Conservation (phyloP, 306 rosid species). For the Medicago ruthenica region DNA sequence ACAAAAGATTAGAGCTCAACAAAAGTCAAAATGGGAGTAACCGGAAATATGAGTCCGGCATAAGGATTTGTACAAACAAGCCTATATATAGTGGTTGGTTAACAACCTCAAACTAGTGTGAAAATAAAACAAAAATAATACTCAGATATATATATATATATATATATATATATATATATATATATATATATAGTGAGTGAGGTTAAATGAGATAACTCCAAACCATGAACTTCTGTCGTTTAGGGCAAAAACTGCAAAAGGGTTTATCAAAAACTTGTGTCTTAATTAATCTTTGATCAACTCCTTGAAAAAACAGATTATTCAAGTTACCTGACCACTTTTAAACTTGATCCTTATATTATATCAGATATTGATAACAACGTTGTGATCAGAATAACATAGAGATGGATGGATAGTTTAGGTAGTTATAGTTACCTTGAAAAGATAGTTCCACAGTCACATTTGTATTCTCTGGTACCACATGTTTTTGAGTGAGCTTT, state of each 20-base stretch:
- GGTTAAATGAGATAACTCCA: constrained; percentile 46
- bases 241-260: constrained; percentile 40
- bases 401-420: neutral
- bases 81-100: neutral
- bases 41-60: constrained; percentile 4
- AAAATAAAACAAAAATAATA: constrained; percentile 37
- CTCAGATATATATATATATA: neutral
- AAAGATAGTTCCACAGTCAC: constrained; percentile 92
- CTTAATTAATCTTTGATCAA: constrained; percentile 34
- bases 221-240: constrained; percentile 51
- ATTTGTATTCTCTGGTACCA: constrained; percentile 89
- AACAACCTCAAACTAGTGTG: constrained; percentile 22
- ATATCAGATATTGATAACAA: neutral
- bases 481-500: constrained; percentile 90
- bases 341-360: neutral
- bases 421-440: constrained; percentile 61
- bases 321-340: neutral
- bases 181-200: neutral
- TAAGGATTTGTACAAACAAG: constrained; percentile 29
- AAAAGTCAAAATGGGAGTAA: constrained; percentile 36
- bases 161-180: neutral
- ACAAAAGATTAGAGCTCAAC: neutral
- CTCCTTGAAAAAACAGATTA: neutral
- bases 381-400: neutral
- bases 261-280: constrained; percentile 35